Conservation (phyloP, 257 asterid species). For the Nicotiana attenuata region DNA sequence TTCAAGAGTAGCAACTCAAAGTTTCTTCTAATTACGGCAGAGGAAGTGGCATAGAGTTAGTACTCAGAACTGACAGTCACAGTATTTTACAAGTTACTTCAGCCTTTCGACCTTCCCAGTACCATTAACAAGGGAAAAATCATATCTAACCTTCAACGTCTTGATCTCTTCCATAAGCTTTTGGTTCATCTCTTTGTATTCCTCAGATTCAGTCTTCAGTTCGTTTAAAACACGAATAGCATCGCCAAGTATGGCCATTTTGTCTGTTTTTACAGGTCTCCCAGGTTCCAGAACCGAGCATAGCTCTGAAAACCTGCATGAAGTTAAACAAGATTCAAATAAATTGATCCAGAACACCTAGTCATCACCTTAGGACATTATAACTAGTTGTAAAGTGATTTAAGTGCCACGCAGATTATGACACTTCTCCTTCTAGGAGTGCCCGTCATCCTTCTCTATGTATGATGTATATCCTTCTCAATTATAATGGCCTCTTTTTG, state of each 20-base stretch:
- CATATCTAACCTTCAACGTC: slow-evolving; percentile 52
- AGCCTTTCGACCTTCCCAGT: background rate
- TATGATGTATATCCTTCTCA: background rate
- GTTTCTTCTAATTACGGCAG: background rate
- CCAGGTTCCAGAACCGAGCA: slow-evolving; percentile 64
- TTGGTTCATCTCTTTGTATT: slow-evolving; percentile 44
- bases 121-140: background rate
- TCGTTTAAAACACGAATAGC: slow-evolving; percentile 55
- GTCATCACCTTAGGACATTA: background rate
- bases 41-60: background rate
- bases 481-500: background rate
- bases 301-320: slow-evolving; percentile 60
- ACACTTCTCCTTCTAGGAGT: background rate
- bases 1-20: background rate
- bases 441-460: background rate
- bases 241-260: slow-evolving; percentile 62
- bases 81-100: background rate
- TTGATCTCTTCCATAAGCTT: slow-evolving; percentile 71
- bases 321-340: background rate
- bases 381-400: background rate
- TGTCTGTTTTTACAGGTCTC: slow-evolving; percentile 66
- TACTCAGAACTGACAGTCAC: background rate
- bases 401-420: background rate
- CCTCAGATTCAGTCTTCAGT: slow-evolving; percentile 54
- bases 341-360: background rate